A percentile compares a stretch with the other conserved stretches of the same genome.
phyloP scores from a whole-genome alignment of 805 yeast species.

The Jamesozyma hellenica region DNA sequence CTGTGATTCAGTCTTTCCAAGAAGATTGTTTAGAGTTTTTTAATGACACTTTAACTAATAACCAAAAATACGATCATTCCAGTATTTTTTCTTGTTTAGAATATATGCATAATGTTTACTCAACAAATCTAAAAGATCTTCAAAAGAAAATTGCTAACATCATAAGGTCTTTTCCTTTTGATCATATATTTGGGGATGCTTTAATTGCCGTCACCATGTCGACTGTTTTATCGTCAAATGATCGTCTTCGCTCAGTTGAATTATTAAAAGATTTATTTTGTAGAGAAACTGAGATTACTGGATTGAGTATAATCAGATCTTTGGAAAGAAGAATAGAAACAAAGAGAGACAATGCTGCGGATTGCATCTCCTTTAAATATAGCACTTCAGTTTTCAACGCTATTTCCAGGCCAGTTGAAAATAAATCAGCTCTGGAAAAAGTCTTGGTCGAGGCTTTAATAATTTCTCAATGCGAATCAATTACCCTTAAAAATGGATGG shows the following conservation, averaged over 20 bases:
- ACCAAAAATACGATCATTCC: slow-evolving; percentile 35
- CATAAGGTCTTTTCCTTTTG: slow-evolving; percentile 9
- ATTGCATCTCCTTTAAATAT: slow-evolving; percentile 22
- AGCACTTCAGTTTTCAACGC: slow-evolving; percentile 32
- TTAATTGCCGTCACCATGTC: slow-evolving; percentile 43
- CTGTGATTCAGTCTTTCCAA: slow-evolving; percentile 24
- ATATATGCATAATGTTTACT: slow-evolving; percentile 13
- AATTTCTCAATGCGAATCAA: slow-evolving; percentile 34
- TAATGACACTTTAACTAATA: slow-evolving; percentile 28
- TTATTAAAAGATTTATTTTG: slow-evolving; percentile 29
- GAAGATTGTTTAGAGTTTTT: slow-evolving; percentile 24
- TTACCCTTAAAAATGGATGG: slow-evolving; percentile 55
- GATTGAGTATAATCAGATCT: slow-evolving; percentile 37
- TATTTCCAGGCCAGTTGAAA: slow-evolving; percentile 27
- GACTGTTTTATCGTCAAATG: slow-evolving; percentile 26
- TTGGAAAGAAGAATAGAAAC: slow-evolving; percentile 26
- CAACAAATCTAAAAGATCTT: slow-evolving; percentile 3
- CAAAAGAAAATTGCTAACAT: slow-evolving; percentile 6
- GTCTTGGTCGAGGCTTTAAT: slow-evolving; percentile 35
- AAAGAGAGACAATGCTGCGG: slow-evolving; percentile 12
- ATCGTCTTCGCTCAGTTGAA: slow-evolving; percentile 30
- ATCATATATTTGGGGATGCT: slow-evolving; percentile 33
- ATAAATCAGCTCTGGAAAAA: slow-evolving; percentile 20
- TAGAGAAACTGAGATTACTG: slow-evolving; percentile 32
- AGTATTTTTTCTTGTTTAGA: slow-evolving; percentile 17